Evolutionary conservation across 192 early-diverging fungal species (phyloP).

Genomic region (Pecoramyces ruminantium): DNA sequence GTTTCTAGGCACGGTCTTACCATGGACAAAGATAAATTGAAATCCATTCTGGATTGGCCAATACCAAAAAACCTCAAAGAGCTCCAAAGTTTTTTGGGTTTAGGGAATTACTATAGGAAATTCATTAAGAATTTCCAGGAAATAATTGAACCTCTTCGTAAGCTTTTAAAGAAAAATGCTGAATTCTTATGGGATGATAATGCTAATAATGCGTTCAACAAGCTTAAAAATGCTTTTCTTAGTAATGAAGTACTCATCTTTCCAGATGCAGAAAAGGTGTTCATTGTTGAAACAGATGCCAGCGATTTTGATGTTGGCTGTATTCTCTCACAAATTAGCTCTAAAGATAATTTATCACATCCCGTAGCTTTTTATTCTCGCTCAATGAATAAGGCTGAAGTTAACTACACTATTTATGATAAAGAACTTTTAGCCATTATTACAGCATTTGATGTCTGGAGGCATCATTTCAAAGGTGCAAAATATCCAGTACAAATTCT

Average conservation of each 20-base stretch:
- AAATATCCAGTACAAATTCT: conserved; percentile 5
- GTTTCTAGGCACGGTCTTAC: conserved; percentile 11
- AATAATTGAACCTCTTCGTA: conserved; percentile 6
- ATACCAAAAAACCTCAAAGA: conserved; percentile 3
- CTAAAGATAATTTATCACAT: too few relatives aligned
- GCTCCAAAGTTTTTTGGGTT: conserved; percentile 7
- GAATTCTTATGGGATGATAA: background rate
- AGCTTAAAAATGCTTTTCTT: conserved; percentile 9
- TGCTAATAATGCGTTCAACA: conserved; percentile 5
- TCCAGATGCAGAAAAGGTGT: conserved; percentile 9
- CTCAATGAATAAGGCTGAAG: conserved; percentile 1
- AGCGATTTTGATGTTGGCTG: conserved; percentile 4
- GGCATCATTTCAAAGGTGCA: conserved; percentile 11
- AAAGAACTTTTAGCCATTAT: conserved; percentile 21
- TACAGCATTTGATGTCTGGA: conserved; percentile 14
- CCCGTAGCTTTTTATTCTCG: too few relatives aligned
- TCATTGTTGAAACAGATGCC: conserved; percentile 14
- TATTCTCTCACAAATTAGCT: too few relatives aligned
- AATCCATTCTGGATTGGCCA: conserved; percentile 8
- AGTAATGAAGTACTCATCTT: conserved; percentile 9
- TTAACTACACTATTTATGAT: conserved; percentile 15
- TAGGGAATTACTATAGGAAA: conserved; percentile 13
- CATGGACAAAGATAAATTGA: conserved; percentile 12
- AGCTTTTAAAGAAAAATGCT: conserved; percentile 1
- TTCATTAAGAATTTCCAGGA: conserved; percentile 7